A percentile compares a stretch with the other conserved stretches of the same genome.
These are phyloP conservation scores for Pseudisothecium myosuroides DNA, from an alignment of 225 moss, liverwort and hornwort species.

Conservation along the genomic window DNA sequence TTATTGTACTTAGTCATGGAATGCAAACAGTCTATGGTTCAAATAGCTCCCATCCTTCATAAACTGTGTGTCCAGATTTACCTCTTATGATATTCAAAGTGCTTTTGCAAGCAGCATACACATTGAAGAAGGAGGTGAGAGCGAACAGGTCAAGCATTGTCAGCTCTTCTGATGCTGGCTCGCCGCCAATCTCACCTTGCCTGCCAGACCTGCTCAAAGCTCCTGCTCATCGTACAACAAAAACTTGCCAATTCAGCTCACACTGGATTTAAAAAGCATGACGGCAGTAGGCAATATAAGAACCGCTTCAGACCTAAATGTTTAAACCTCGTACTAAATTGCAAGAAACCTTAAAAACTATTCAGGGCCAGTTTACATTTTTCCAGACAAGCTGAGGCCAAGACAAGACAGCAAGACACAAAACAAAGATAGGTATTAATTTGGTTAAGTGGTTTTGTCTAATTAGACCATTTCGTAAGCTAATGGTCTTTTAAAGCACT, in stretches of 20 bases:
- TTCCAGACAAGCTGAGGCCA: neutral
- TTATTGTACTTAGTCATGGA: neutral
- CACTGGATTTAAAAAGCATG: neutral
- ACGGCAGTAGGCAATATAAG: neutral
- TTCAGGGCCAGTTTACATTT: neutral
- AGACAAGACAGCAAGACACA: neutral
- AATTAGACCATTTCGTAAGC: neutral
- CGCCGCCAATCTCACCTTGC: neutral
- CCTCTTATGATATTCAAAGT: constrained; percentile 32
- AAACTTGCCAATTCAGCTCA: neutral
- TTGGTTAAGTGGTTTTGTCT: neutral
- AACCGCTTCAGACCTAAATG: neutral
- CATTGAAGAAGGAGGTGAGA: constrained; percentile 47
- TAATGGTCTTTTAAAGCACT: neutral
- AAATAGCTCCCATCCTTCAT: constrained; percentile 51
- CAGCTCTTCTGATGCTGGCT: constrained; percentile 30
- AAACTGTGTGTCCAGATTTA: constrained; percentile 35
- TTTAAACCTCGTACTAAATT: neutral
- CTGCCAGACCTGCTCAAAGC: neutral
- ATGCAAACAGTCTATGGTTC: neutral
- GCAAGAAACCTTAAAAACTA: neutral
- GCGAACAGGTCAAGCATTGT: constrained; percentile 24
- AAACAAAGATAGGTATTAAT: neutral
- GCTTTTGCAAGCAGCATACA: constrained; percentile 46
- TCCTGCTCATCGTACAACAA: neutral